Evolutionary conservation across 495 filamentous ascomycete species (phyloP), one percentile per base, ranked within the genome.

Genomic region (Daldinia bambusicola): DNA sequence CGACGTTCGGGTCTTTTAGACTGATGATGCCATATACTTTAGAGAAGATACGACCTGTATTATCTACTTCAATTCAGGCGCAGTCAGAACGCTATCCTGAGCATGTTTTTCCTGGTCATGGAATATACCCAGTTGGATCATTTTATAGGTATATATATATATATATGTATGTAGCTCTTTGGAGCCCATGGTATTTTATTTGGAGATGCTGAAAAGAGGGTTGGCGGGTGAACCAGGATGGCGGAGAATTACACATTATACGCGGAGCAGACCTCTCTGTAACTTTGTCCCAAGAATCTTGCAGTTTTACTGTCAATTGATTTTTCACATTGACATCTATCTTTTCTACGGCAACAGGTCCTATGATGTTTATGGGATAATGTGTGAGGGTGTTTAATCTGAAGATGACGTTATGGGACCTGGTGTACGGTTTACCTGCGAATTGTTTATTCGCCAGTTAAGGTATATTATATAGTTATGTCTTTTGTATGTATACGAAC

Each of bases 91-190:
- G 61, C 62, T 63, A 51, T 37, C 20, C 48, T 36, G 37, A 55
- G 66, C 51, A 31, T 48, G 41, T 41, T 63, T 56, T 56, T 16
- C 30, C 62, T 69, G 57, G 66, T 62, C 56, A 57, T 65, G 61
- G 58, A 68, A 55, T 73, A 73, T 73, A 73, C 66, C 66, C 57
- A 66, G 51, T 30, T 65, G 70, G 62, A 73, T 73, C 58, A 63
- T 59, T 62, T 56, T 26, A 26, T 26, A 26, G 26, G 63, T 55
- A 66, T 66, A 58, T 56, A n/a, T n/a, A n/a, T n/a, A n/a, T n/a
- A n/a, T n/a, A n/a, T n/a, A n/a, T n/a, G n/a, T n/a, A 38, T 51
- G 51, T 32, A 53, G 57, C 62, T 61, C 56, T 51, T 43, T 26
- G 22, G 55, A 65, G 70, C 57, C 45, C 41, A 34, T 50, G 58